A percentile compares a stretch with the other conserved stretches of the same genome.
Evolutionary conservation across 2,329 filamentous ascomycete genomes (phyloP).

Genomic region (Alternaria tenuissima): DNA sequence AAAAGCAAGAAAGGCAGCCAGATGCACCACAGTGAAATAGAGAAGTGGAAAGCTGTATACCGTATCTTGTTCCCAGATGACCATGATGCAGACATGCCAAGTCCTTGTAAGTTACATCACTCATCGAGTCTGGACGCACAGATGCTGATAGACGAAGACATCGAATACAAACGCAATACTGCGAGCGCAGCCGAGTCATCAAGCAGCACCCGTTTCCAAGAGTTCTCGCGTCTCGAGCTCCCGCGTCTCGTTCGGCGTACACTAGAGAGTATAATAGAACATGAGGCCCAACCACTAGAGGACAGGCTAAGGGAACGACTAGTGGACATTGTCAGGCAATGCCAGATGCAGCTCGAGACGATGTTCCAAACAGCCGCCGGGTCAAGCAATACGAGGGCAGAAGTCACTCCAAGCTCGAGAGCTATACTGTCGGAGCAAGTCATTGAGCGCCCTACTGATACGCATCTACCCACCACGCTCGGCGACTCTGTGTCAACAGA

Average conservation of each 20-base stretch:
- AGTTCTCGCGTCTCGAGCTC: constrained; percentile 35
- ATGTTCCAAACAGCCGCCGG: constrained; percentile 21
- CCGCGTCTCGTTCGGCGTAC: constrained; percentile 37
- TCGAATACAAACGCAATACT: not conserved
- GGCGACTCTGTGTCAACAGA: not conserved
- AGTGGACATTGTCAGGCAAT: constrained; percentile 35
- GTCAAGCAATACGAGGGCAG: not conserved
- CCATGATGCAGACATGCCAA: constrained; percentile 28
- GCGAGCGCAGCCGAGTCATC: constrained; percentile 18
- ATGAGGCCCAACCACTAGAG: constrained; percentile 37
- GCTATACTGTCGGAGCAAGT: not conserved
- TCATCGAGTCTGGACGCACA: not conserved
- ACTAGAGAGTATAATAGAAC: constrained; percentile 33
- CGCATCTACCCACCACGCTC: not conserved
- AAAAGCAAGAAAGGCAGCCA: constrained; percentile 38
- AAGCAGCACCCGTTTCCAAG: constrained; percentile 30
- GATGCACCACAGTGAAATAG: constrained; percentile 29
- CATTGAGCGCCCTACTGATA: not conserved
- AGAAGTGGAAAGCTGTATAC: constrained; percentile 39
- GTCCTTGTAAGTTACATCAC: constrained; percentile 25
- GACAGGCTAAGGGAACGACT: constrained; percentile 37
- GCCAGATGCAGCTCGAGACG: constrained; percentile 30
- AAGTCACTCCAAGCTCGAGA: not conserved
- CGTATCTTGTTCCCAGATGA: constrained; percentile 37
- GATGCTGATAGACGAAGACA: not conserved